Conservation (phyloP, 2,329 filamentous ascomycete genomes). For the Diplodia intermedia region DNA sequence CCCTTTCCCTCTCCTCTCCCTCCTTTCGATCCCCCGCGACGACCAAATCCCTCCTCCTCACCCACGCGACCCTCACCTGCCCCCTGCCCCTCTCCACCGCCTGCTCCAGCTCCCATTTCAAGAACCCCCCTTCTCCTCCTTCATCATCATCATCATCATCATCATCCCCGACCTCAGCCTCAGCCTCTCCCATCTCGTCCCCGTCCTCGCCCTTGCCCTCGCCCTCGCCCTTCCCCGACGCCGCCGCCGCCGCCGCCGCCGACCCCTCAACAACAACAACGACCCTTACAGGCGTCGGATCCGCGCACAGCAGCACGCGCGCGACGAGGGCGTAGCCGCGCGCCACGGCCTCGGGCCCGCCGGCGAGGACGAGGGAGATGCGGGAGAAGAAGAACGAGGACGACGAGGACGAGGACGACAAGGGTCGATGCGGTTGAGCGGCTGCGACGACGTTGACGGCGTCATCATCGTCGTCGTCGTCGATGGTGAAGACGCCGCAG, state of each 20-base stretch:
- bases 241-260: slow-evolving; percentile 43
- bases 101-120: slow-evolving; percentile 52
- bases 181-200: no score
- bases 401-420: no score
- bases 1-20: slow-evolving; percentile 51
- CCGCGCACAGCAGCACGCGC: slow-evolving; percentile 48
- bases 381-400: slow-evolving; percentile 50
- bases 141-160: no score
- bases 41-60: slow-evolving; percentile 55
- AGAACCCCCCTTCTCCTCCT: neutral
- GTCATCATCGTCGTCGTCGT: slow-evolving; percentile 38
- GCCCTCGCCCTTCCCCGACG: slow-evolving; percentile 33
- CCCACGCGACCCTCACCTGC: slow-evolving; percentile 55
- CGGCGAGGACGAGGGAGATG: slow-evolving; percentile 59
- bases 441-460: slow-evolving; percentile 39
- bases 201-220: no score
- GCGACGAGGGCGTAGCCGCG: slow-evolving; percentile 60
- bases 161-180: no score
- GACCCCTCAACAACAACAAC: slow-evolving; percentile 44
- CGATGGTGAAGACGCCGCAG: slow-evolving; percentile 56
- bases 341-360: slow-evolving; percentile 58
- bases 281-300: slow-evolving; percentile 51
- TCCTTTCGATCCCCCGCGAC: slow-evolving; percentile 49
- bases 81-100: slow-evolving; percentile 48
- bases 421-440: no score